These are phyloP conservation scores for Monotropa hypopitys DNA, from an alignment of 179 eudicot genomes.

Conservation along the genomic window DNA sequence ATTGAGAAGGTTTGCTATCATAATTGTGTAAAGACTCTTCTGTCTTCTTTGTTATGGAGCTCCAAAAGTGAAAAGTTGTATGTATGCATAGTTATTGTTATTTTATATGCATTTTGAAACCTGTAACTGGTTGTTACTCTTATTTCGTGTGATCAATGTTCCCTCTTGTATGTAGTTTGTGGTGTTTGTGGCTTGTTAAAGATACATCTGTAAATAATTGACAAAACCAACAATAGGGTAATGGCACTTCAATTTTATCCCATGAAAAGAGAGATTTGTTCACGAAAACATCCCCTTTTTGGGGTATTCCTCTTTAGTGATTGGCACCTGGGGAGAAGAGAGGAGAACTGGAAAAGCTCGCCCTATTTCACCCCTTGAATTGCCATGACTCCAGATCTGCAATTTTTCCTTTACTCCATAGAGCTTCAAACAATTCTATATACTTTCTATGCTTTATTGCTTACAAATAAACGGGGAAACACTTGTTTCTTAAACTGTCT, in stretches of 20 bases:
- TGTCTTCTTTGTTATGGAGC: neutral
- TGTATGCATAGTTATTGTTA: neutral
- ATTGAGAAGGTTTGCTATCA: constrained; percentile 49
- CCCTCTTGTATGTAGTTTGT: neutral
- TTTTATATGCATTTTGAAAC: neutral
- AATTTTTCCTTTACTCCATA: too few relatives aligned
- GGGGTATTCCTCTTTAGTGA: too few relatives aligned
- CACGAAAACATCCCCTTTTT: too few relatives aligned
- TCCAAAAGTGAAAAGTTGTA: neutral
- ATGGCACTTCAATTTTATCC: neutral
- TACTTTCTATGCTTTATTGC: neutral
- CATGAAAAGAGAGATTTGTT: neutral
- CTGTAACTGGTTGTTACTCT: neutral
- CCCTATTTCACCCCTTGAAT: too few relatives aligned
- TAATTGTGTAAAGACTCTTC: neutral
- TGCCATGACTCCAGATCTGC: too few relatives aligned
- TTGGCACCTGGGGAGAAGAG: too few relatives aligned
- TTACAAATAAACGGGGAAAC: neutral
- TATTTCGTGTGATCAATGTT: neutral
- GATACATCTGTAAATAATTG: neutral
- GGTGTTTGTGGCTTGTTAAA: neutral
- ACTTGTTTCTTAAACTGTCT: neutral
- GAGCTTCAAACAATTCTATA: too few relatives aligned
- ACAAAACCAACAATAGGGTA: neutral
- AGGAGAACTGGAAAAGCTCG: too few relatives aligned